Evolutionary conservation across 2,329 filamentous ascomycete species (phyloP), one percentile per base, ranked within the genome.

Genomic region (Scedosporium minutisporum): DNA sequence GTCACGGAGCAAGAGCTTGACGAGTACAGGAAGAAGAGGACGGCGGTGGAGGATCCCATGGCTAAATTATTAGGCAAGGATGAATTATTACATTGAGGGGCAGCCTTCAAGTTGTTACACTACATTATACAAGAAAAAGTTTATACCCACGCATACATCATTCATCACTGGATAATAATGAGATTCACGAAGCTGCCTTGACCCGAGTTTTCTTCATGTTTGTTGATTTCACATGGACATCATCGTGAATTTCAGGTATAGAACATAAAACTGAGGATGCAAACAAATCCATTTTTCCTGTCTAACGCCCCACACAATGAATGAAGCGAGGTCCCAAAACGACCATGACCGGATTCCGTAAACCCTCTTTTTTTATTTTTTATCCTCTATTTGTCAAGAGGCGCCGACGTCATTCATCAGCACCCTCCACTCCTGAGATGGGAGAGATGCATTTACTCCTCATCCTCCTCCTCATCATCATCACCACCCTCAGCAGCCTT

Each of bases 401-500:
- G 57, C 25, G 21, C 58, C 27, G 10, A 48, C 59, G 6, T 51
- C 21, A 44, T 27, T 29, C n/a, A 42, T 7, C 38, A 16, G n/a
- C 33, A 42, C 57, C 18, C 41, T 27, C 57, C 23, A 12, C 9
- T 42, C 4, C 10, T 42, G n/a, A 38, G n/a, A 33, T n/a, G 27
- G 38, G 51, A 38, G 46, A 55, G 64, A 71, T 72, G 70, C 71
- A 74, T 82, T 76, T 85, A 84, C 77, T 85, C 82, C 71, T 96
- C 92, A 72, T 96, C 92, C 74, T 91, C 93, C 71, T 88, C 92
- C 70, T 86, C 93, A 64, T 81, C 90, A 66, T 83, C 90, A 71
- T 87, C 90, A 76, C 86, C 88, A 79, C 88, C 88, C 83, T 96
- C 91, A 67, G 92, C 91, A 72, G 95, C 91, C 85, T 91, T 93